Evolutionary conservation across 805 yeast genomes (phyloP), one percentile per base, ranked within the genome.

Genomic region (Cyberlindnera xishuangbannaensis): DNA sequence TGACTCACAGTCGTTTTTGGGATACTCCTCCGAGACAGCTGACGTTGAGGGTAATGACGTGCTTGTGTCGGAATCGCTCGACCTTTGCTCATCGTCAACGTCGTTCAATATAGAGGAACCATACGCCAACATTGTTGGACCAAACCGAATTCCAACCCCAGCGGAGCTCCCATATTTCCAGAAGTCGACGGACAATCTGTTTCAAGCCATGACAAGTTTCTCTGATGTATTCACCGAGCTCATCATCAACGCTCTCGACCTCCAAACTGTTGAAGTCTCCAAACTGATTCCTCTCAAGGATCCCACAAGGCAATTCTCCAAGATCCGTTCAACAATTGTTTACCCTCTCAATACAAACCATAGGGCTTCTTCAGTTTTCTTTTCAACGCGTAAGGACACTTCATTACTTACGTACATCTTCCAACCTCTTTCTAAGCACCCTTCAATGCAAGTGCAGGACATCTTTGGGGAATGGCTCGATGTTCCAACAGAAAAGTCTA

Each of bases 361-460:
- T n/a, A n/a, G n/a, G n/a, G n/a, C n/a, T n/a, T n/a, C n/a, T n/a
- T n/a, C n/a, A n/a, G n/a, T n/a, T n/a, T n/a, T n/a, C n/a, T n/a
- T n/a, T n/a, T n/a, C n/a, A n/a, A n/a, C n/a, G n/a, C n/a, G n/a
- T n/a, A 29, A 21, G 17, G 86, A 80, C 46, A 67, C 75, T 2
- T 80, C 75, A 33, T 60, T 77, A 42, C 46, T 78, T 21, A 76
- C 83, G 0, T 74, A 62, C 51, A 73, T 77, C 8, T 70, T 65
- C 40, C 82, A 77, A 45, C 79, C 74, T 8, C 57, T 69, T 1
- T 56, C 56, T n/a, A 43, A 66, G 55, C 70, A 65, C 33, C 53
- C 53, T 2, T 59, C 71, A 3, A 47, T 69, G 20, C 70, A 67
- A 40, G 69, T 68, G 12, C 69, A 67, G 41, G 65, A 64, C 37